A percentile compares a stretch with the other conserved stretches of the same genome.
phyloP scores from a whole-genome alignment of 2,329 filamentous ascomycete species.

The Mycosphaerella arachidis region DNA sequence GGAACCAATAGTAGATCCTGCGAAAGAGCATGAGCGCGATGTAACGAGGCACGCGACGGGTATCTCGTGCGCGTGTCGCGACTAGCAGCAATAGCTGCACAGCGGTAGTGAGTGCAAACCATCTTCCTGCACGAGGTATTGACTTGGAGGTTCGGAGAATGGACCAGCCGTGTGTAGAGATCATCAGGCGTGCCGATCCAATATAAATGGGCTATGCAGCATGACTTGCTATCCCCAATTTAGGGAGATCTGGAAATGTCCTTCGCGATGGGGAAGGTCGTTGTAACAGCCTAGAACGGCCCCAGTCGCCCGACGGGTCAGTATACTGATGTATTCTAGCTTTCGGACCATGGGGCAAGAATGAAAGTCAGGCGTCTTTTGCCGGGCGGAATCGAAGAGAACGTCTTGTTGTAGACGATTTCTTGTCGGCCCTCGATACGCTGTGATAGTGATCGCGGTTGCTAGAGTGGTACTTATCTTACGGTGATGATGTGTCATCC shows the following conservation, averaged over 20 bases:
- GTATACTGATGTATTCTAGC: not conserved
- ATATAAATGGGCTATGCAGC: not conserved
- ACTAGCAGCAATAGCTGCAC: not conserved
- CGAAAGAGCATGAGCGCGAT: constrained; percentile 5
- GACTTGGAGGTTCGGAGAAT: not conserved
- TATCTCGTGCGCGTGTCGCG: not conserved
- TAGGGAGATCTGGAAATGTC: not conserved
- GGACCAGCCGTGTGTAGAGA: not conserved
- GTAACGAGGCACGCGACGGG: constrained; percentile 8
- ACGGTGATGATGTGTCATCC: not conserved
- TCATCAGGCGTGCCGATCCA: not conserved
- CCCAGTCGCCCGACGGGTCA: not conserved
- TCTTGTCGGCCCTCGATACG: no score
- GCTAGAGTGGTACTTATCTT: no score
- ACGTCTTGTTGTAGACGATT: no score
- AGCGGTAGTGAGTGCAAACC: not conserved
- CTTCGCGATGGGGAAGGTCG: not conserved
- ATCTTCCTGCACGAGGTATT: not conserved
- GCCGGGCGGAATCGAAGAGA: not conserved
- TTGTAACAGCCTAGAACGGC: not conserved
- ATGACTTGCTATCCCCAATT: not conserved
- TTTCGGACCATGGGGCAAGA: not conserved
- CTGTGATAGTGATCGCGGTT: no score
- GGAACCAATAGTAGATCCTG: not conserved
- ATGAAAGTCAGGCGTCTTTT: not conserved